Evolutionary conservation across 2,329 filamentous ascomycete genomes (phyloP).

Genomic region (Penicillium brevicompactum): DNA sequence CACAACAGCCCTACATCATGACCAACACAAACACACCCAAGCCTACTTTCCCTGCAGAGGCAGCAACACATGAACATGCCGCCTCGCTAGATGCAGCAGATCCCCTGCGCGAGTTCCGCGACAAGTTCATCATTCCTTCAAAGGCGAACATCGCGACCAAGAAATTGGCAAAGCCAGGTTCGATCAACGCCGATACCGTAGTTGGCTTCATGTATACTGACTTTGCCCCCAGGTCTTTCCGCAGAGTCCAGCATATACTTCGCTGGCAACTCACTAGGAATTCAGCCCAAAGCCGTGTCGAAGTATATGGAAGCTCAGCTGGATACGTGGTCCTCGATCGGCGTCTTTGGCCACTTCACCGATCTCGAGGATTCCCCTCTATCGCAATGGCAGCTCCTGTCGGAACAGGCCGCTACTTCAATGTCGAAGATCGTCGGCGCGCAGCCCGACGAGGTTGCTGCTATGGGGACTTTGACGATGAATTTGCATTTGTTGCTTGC

Average conservation of each 20-base stretch:
- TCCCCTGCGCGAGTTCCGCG: constrained; percentile 60
- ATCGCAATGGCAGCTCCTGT: constrained; percentile 73
- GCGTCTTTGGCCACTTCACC: constrained; percentile 80
- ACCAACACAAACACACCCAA: constrained; percentile 20
- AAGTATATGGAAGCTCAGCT: constrained; percentile 71
- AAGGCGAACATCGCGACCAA: constrained; percentile 70
- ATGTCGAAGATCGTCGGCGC: constrained; percentile 76
- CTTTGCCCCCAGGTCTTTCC: constrained; percentile 31
- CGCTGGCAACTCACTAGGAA: constrained; percentile 84
- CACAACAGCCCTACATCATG: constrained; percentile 8
- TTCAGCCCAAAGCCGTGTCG: constrained; percentile 71
- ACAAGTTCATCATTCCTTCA: constrained; percentile 76
- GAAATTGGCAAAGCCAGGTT: constrained; percentile 51
- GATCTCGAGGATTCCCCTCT: constrained; percentile 67
- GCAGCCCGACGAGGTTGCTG: constrained; percentile 69
- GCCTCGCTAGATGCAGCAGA: constrained; percentile 62
- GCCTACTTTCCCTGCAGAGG: constrained; percentile 34
- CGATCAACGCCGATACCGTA: neutral
- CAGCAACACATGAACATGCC: constrained; percentile 41
- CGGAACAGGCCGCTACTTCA: constrained; percentile 70
- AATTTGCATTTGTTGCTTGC: constrained; percentile 81
- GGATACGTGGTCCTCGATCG: constrained; percentile 79
- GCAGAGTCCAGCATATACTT: constrained; percentile 66
- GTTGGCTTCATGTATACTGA: constrained; percentile 10
- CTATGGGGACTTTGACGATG: constrained; percentile 82